These are phyloP conservation scores for Leishmania martiniquensis DNA, from an alignment of 208 protist species.

Conservation along the genomic window DNA sequence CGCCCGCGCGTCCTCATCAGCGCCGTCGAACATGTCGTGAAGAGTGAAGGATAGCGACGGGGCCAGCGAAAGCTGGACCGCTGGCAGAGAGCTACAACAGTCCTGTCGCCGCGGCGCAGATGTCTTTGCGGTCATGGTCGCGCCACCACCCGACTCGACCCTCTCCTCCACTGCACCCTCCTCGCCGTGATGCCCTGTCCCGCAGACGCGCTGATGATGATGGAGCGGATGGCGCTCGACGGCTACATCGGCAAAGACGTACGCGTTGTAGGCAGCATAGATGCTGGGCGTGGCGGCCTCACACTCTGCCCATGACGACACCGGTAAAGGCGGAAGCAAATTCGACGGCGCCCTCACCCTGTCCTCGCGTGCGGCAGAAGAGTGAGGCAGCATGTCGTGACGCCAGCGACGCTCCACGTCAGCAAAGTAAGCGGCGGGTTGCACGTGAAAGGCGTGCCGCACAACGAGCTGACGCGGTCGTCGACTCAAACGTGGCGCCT, in stretches of 20 bases:
- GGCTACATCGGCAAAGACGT: constrained; percentile 4
- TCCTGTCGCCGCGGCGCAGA: not conserved
- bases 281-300: not conserved
- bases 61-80: constrained; percentile 13
- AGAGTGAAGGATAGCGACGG: constrained; percentile 35
- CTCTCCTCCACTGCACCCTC: not conserved
- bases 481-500: not conserved
- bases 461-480: constrained; percentile 36
- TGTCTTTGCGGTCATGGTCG: no score
- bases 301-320: no score
- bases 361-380: not conserved
- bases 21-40: constrained; percentile 13
- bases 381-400: not conserved
- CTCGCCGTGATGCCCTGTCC: not conserved
- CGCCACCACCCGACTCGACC: not conserved
- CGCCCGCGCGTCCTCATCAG: not conserved
- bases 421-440: constrained; percentile 45
- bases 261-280: constrained; percentile 11
- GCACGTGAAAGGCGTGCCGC: constrained; percentile 51
- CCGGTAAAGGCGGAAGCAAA: no score
- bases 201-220: not conserved
- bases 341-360: not conserved
- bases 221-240: not conserved
- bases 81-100: not conserved
- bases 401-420: constrained; percentile 4